Conservation (phyloP, 2,329 filamentous ascomycete genomes). For the Fusarium mundagurra region DNA sequence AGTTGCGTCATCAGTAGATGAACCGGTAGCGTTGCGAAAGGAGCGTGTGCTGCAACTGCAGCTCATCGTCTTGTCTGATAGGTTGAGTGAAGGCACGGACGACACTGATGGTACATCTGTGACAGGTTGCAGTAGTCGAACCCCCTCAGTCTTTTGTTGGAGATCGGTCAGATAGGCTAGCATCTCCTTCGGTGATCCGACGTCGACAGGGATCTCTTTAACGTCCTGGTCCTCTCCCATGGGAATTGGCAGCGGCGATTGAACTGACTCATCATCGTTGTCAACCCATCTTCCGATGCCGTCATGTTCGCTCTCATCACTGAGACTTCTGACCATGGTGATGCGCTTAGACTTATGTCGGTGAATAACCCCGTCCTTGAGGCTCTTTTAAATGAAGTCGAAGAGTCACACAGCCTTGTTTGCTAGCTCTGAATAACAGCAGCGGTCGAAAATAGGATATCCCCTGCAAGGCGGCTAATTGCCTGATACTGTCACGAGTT, state of each 20-base stretch:
- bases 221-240: neutral
- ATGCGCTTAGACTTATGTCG: neutral
- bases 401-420: neutral
- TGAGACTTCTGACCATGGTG: neutral
- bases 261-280: neutral
- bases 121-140: neutral
- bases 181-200: neutral
- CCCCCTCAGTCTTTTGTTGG: neutral
- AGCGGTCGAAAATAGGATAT: neutral
- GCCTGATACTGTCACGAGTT: neutral
- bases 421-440: neutral
- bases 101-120: neutral
- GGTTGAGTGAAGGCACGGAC: neutral
- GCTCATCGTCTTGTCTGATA: neutral
- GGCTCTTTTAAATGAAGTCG: neutral
- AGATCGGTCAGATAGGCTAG: neutral
- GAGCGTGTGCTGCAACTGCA: neutral
- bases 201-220: neutral
- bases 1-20: neutral
- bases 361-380: too few species aligned
- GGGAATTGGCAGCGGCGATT: neutral
- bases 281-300: neutral
- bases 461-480: neutral
- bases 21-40: neutral
- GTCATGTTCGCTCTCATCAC: neutral